Evolutionary conservation across 225 moss, liverwort and hornwort genomes (phyloP).

Genomic region (Antitrichia curtipendula): DNA sequence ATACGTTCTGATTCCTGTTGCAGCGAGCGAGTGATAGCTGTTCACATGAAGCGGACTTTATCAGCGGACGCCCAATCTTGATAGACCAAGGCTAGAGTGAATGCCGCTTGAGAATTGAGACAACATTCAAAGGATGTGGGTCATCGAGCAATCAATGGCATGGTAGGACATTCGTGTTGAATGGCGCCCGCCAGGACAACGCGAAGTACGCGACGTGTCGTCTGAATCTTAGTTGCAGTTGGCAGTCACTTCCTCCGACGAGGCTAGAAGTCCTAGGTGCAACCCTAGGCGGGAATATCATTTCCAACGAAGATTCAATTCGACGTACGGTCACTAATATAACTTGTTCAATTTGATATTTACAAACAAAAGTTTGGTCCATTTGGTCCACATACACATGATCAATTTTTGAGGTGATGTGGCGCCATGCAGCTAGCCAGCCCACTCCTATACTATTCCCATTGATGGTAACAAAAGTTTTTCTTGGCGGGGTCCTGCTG

Average conservation of each 20-base stretch:
- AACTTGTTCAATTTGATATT: too few relatives aligned
- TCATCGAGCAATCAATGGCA: neutral
- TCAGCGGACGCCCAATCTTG: neutral
- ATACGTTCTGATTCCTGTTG: neutral
- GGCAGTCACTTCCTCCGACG: neutral
- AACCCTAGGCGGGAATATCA: neutral
- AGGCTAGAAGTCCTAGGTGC: neutral
- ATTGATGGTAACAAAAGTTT: neutral
- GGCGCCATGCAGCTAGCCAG: neutral
- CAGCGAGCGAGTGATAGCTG: neutral
- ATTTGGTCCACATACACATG: neutral
- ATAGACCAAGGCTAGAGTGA: neutral
- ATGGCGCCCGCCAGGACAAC: neutral
- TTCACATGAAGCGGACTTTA: neutral
- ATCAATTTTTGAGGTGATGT: neutral
- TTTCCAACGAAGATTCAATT: neutral
- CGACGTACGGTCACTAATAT: neutral
- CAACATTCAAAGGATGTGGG: neutral
- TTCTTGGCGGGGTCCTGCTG: neutral
- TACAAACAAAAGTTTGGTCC: neutral
- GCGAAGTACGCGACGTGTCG: neutral
- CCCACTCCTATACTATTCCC: neutral
- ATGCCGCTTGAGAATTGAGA: neutral
- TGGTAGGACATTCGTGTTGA: neutral
- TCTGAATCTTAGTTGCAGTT: too few relatives aligned